These are phyloP conservation scores for Nannochloropsis salina DNA, from an alignment of 108 stramenopile genomes.

Conservation along the genomic window DNA sequence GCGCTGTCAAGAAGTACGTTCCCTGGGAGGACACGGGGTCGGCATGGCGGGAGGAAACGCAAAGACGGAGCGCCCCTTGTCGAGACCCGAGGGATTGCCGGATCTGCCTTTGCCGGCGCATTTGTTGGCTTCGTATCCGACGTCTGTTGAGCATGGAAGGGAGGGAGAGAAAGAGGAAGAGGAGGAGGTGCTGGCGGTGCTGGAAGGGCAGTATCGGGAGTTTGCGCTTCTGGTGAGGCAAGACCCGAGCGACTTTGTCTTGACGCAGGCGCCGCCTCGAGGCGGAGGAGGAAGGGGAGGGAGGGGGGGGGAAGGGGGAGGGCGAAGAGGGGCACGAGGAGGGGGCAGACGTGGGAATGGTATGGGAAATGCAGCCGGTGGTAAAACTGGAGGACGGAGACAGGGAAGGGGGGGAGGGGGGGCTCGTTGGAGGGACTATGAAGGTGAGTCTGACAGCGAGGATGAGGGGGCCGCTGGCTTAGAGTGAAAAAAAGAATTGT, in stretches of 20 bases:
- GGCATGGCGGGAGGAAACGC: background rate
- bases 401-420: background rate
- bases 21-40: background rate
- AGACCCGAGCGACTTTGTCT: background rate
- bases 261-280: background rate
- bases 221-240: background rate
- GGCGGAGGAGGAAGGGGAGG: background rate
- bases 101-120: background rate
- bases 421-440: background rate
- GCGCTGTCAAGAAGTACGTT: conserved; percentile 25
- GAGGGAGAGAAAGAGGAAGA: conserved; percentile 12
- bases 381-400: background rate
- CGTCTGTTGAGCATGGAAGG: background rate
- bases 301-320: background rate
- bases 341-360: background rate
- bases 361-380: background rate
- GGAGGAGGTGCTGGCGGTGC: background rate
- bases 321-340: background rate
- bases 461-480: background rate
- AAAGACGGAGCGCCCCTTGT: background rate
- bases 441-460: background rate
- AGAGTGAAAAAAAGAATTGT: background rate
- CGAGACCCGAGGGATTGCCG: background rate
- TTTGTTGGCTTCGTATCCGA: background rate
- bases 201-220: conserved; percentile 14